Conservation (phyloP, 192 early-diverging fungal species). For the Linnemannia exigua region DNA sequence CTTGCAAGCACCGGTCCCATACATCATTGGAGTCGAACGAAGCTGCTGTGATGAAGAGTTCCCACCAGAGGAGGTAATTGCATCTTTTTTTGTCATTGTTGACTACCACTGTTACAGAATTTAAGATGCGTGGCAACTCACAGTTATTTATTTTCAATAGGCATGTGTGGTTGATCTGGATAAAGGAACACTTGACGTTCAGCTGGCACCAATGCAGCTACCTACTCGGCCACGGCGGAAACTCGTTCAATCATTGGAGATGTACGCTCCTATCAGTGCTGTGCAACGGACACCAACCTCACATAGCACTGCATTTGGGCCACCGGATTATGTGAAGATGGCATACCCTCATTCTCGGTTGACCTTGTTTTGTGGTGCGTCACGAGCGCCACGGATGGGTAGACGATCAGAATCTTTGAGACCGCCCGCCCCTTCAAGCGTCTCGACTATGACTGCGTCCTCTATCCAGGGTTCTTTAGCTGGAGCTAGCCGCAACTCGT, state of each 20-base stretch:
- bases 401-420: slow-evolving; percentile 10
- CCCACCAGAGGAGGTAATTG: slow-evolving; percentile 74
- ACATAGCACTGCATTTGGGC: slow-evolving; percentile 60
- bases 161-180: slow-evolving; percentile 80
- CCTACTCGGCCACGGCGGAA: slow-evolving; percentile 77
- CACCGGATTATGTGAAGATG: slow-evolving; percentile 69
- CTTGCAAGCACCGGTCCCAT: slow-evolving; percentile 84
- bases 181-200: slow-evolving; percentile 69
- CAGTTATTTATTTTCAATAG: slow-evolving; percentile 21
- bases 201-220: slow-evolving; percentile 58
- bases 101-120: no score
- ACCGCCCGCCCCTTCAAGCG: slow-evolving; percentile 6
- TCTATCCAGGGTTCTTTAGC: slow-evolving; percentile 15
- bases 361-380: slow-evolving; percentile 55
- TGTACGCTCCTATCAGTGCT: slow-evolving; percentile 61
- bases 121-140: neutral
- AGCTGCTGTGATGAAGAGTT: slow-evolving; percentile 65
- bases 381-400: slow-evolving; percentile 33
- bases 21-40: slow-evolving; percentile 79
- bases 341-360: slow-evolving; percentile 72
- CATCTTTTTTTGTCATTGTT: neutral
- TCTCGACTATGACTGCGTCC: slow-evolving; percentile 21
- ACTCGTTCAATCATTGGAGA: slow-evolving; percentile 70
- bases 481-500: slow-evolving; percentile 29
- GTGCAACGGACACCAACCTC: slow-evolving; percentile 31